A percentile compares a stretch with the other conserved stretches of the same genome.
Conservation (phyloP, 768 basidiomycete species). For the Tylopilus intermedius region DNA sequence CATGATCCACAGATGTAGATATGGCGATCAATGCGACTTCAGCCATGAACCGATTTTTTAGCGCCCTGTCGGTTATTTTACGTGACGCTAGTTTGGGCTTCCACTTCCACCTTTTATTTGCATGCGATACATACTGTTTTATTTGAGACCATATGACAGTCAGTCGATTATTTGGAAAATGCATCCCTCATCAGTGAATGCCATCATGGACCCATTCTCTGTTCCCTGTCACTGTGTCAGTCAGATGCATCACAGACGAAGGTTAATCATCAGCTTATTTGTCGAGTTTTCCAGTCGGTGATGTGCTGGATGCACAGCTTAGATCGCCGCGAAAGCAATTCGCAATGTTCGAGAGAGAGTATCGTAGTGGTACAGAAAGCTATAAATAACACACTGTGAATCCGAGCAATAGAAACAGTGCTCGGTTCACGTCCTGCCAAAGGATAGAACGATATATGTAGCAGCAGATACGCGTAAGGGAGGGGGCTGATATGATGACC, state of each 20-base stretch:
- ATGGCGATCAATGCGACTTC: constrained; percentile 84
- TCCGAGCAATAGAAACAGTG: constrained; percentile 22
- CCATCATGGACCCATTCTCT: not conserved
- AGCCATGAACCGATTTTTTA: constrained; percentile 54
- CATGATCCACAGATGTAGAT: constrained; percentile 75
- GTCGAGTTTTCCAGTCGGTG: not conserved
- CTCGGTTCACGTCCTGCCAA: constrained; percentile 22
- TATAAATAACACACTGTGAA: constrained; percentile 34
- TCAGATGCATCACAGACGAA: not conserved
- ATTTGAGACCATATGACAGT: constrained; percentile 6
- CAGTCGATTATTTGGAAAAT: constrained; percentile 9
- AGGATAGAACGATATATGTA: constrained; percentile 29
- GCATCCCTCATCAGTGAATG: constrained; percentile 2
- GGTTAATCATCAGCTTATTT: constrained; percentile 19
- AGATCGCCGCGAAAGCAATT: constrained; percentile 10
- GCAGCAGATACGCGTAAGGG: constrained; percentile 16
- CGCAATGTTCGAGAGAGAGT: constrained; percentile 18
- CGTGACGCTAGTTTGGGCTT: not conserved
- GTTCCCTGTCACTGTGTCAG: not conserved
- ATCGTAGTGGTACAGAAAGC: constrained; percentile 33
- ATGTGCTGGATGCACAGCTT: not conserved
- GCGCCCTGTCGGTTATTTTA: not conserved
- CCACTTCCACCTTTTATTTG: constrained; percentile 3
- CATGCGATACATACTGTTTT: constrained; percentile 3
- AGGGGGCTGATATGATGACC: constrained; percentile 13